Evolutionary conservation across 495 filamentous ascomycete genomes (phyloP), one percentile per base, ranked within the genome.

Genomic region (Hypoxylon trugodes): DNA sequence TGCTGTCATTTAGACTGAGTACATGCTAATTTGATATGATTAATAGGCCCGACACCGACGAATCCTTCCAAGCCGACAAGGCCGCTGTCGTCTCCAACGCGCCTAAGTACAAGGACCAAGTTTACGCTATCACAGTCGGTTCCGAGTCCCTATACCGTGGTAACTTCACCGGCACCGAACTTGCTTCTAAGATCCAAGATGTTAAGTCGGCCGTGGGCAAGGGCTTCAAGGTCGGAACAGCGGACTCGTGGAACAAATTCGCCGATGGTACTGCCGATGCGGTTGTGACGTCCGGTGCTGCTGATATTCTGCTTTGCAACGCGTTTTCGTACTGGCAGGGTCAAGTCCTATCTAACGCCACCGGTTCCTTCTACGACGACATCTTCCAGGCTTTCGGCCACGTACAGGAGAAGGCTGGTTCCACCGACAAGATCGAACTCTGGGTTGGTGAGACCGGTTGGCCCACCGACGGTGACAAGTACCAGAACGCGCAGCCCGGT

Each of bases 301-400:
- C 83, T 19, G 87, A 87, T 63, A 86, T 93, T 47, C 75, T 94
- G 40, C 77, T 94, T 30, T 82, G 83, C 72, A 94, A 94, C 68
- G 90, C 88, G n/a, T 94, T 94, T 70, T 85, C 86, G 26, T 94
- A 92, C 83, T 93, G 90, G 90, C 90, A 94, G 72, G 87, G 83
- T 33, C 82, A 85, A 65, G 74, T 77, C 7, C 82, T 86, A 52
- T 74, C 76, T 62, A 86, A 91, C 69, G 86, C 88, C 26, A 84
- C 84, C 26, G 72, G 82, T 49, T 88, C 84, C 61, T 93, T 91
- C 80, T 86, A 91, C 67, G 83, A 90, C 63, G 90, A 93, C 68
- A 85, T 93, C 69, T 77, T 80, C 65, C 86, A 87, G 74, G 90
- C 90, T 9, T 83, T 89, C 68, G 73, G 76, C n/a, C 88, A 86